Evolutionary conservation across 2,329 filamentous ascomycete species (phyloP).

Genomic region (Moelleriella libera): DNA sequence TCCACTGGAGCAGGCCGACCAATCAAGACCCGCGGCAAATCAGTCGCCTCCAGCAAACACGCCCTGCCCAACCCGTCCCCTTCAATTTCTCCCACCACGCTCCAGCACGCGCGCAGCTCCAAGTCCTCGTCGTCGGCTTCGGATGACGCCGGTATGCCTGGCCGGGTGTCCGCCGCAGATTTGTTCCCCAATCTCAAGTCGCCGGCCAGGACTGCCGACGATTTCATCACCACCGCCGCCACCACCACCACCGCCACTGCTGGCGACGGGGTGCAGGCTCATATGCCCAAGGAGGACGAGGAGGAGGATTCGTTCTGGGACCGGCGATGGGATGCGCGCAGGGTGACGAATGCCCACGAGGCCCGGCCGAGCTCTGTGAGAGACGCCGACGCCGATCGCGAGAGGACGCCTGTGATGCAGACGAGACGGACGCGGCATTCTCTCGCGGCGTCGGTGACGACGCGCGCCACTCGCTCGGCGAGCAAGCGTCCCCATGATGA

Average conservation of each 20-base stretch:
- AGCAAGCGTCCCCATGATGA: conserved; percentile 42
- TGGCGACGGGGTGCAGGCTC: not conserved
- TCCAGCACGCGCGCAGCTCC: conserved; percentile 7
- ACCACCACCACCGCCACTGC: too few relatives aligned
- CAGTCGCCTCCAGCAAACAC: conserved; percentile 22
- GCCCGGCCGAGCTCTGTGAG: conserved; percentile 25
- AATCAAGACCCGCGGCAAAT: conserved; percentile 19
- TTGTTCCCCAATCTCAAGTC: conserved; percentile 17
- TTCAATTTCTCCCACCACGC: conserved; percentile 17
- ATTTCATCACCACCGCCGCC: too few relatives aligned
- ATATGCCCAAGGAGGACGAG: conserved; percentile 8
- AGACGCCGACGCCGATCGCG: conserved; percentile 10
- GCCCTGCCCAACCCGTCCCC: conserved; percentile 19
- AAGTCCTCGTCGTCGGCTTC: conserved; percentile 5
- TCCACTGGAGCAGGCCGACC: conserved; percentile 12
- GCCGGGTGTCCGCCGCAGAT: conserved; percentile 19
- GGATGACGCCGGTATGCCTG: conserved; percentile 25
- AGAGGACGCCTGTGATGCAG: conserved; percentile 16
- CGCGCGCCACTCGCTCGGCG: conserved; percentile 32
- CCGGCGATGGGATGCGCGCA: conserved; percentile 22
- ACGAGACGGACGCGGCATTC: conserved; percentile 22
- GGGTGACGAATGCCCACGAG: conserved; percentile 21
- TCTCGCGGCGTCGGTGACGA: conserved; percentile 17
- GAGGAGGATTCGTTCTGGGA: conserved; percentile 18
- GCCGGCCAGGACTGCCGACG: conserved; percentile 7